Base-by-base conservation (phyloP, 192 early-diverging fungal species). In the Blastocladiella britannica region DNA sequence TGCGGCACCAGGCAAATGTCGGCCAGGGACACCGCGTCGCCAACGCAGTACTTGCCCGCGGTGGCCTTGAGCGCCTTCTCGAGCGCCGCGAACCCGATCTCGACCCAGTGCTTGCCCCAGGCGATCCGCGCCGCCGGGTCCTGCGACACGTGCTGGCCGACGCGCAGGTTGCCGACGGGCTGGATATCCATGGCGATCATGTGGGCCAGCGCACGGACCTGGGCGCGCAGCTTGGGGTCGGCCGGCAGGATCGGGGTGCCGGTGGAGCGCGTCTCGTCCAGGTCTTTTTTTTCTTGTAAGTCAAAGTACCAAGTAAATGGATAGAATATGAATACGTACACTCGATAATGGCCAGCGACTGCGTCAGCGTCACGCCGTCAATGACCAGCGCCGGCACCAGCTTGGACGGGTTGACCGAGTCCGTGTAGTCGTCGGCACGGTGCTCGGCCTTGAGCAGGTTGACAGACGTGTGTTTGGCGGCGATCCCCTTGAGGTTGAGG, bases 291-390 rank as follows among this genome's bases (percentile, higher is more conserved):
- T n/a, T n/a, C n/a, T n/a, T n/a, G n/a, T n/a, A n/a, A n/a, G n/a
- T n/a, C n/a, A n/a, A n/a, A n/a, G n/a, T n/a, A n/a, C n/a, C n/a
- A n/a, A n/a, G n/a, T n/a, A n/a, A n/a, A n/a, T n/a, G n/a, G n/a
- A n/a, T n/a, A n/a, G 15, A 4, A 47, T 43, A 5, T 1, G n/a
- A 20, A 3, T 47, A 6, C 37, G 7, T 0, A 47, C 37, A 88
- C 60, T 96, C 92, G 23, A 90, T 58, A 47, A 96, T 91, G 18
- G 88, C 82, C 23, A 77, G 57, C 5, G 84, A 88, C 72, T 92
- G 80, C 52, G 62, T 68, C 27, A 88, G 51, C 4, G 57, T 57
- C 22, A 69, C 55, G 7, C 82, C 80, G 58, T 74, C 73, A 29
- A 80, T 74, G 18, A 74, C 54, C 26, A 87, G 73, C 22, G 76